Evolutionary conservation across 139 green algal species (phyloP).

Genomic region (Closterium sp.): DNA sequence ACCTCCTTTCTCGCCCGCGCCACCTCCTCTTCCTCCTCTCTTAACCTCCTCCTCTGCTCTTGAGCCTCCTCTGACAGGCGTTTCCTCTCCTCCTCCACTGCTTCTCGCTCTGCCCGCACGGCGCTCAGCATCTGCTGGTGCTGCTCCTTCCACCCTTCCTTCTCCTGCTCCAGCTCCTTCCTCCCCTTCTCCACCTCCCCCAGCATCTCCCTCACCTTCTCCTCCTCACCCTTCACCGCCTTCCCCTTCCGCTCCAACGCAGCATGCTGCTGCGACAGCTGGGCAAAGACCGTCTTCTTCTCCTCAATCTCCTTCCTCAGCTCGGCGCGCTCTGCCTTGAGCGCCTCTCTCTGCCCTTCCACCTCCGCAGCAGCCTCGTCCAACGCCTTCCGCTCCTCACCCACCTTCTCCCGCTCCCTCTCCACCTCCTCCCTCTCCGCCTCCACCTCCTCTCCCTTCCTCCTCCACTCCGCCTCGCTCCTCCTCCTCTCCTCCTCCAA

Average conservation of each 20-base stretch:
- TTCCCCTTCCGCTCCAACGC: not conserved
- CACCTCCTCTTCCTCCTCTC: not conserved
- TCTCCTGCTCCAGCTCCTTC: conserved; percentile 6
- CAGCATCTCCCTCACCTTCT: not conserved
- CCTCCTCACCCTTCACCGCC: not conserved
- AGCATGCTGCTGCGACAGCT: not conserved
- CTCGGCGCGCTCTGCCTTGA: not conserved
- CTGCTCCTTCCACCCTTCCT: not conserved
- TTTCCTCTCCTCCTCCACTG: not conserved
- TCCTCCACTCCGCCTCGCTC: not conserved
- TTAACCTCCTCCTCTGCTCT: not conserved
- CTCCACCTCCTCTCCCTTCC: not conserved
- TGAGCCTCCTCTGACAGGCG: not conserved
- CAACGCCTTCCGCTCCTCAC: not conserved
- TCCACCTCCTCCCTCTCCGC: not conserved
- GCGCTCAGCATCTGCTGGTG: not conserved
- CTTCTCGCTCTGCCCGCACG: not conserved
- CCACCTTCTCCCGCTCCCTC: not conserved
- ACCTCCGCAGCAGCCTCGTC: not conserved
- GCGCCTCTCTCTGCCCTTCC: not conserved
- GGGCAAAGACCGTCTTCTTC: not conserved
- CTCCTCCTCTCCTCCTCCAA: not conserved
- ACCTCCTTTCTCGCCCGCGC: not conserved
- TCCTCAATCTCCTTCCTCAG: not conserved
- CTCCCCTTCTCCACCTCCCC: not conserved